Percentiles rank a stretch among this genome's conserved stretches.
These are phyloP conservation scores for Dinochytrium kinnereticum DNA, from an alignment of 371 early-diverging fungal species.

Conservation along the genomic window DNA sequence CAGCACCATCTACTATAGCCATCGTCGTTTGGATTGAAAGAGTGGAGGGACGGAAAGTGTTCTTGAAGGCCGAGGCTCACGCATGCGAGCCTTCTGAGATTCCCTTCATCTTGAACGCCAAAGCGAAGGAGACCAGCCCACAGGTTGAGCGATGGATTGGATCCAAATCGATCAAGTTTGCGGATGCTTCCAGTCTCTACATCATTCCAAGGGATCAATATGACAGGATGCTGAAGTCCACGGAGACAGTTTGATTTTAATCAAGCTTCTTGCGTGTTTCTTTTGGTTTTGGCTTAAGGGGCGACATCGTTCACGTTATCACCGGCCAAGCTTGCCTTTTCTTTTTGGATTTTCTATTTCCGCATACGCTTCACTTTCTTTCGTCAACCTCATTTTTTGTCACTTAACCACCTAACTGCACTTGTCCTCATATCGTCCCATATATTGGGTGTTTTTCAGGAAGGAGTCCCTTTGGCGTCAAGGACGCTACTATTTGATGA, in stretches of 20 bases:
- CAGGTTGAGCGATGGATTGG: neutral
- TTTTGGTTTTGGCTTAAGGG: too few relatives aligned
- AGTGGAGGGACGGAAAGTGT: conserved; percentile 75
- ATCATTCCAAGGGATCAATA: conserved; percentile 24
- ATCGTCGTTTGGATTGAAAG: conserved; percentile 63
- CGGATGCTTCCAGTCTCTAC: conserved; percentile 25
- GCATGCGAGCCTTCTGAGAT: neutral
- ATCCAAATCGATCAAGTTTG: conserved; percentile 8
- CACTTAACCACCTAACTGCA: too few relatives aligned
- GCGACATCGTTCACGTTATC: too few relatives aligned
- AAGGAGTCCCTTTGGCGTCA: too few relatives aligned
- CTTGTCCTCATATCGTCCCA: too few relatives aligned
- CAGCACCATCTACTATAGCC: conserved; percentile 67
- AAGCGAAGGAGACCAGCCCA: neutral
- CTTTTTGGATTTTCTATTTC: too few relatives aligned
- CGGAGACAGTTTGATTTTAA: neutral
- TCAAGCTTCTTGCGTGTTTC: too few relatives aligned
- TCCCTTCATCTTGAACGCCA: neutral
- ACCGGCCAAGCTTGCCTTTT: too few relatives aligned
- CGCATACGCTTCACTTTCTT: too few relatives aligned
- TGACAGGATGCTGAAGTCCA: neutral
- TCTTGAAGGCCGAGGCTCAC: conserved; percentile 59
- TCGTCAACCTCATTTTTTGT: too few relatives aligned
- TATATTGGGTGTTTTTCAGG: too few relatives aligned
- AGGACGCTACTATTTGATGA: too few relatives aligned